These are phyloP conservation scores for Royoungia palumana DNA, from an alignment of 768 basidiomycete genomes.

Conservation along the genomic window DNA sequence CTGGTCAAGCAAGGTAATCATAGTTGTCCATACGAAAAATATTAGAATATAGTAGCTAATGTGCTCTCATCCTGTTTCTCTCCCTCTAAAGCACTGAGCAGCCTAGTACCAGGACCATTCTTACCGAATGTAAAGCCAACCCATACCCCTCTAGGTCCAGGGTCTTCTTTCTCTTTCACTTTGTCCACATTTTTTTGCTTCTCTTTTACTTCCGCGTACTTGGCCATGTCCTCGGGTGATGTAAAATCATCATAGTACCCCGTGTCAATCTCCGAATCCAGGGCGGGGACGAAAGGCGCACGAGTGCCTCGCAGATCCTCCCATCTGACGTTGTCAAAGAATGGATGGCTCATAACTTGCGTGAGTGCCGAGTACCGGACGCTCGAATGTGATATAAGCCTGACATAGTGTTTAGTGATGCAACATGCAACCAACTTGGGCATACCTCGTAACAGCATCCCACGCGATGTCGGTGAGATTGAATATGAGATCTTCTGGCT, in stretches of 20 bases:
- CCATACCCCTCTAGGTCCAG: constrained; percentile 73
- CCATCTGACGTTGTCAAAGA: constrained; percentile 80
- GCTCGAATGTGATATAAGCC: constrained; percentile 85
- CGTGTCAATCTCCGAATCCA: constrained; percentile 93
- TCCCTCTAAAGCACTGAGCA: constrained; percentile 25
- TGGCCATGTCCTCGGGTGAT: constrained; percentile 91
- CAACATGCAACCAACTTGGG: not conserved
- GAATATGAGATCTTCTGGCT: constrained; percentile 94
- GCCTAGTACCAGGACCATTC: constrained; percentile 61
- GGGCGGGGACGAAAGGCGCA: constrained; percentile 91
- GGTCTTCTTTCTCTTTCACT: constrained; percentile 85
- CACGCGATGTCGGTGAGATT: constrained; percentile 91
- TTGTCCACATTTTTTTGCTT: constrained; percentile 93
- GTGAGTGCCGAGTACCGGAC: constrained; percentile 71
- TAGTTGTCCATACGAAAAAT: too few relatives aligned
- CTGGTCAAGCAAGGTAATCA: too few relatives aligned
- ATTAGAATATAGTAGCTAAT: constrained; percentile 58
- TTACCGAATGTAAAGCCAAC: constrained; percentile 91
- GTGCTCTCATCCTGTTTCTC: constrained; percentile 47
- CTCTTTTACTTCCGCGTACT: constrained; percentile 97
- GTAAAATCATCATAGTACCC: constrained; percentile 95
- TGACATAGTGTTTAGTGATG: constrained; percentile 26
- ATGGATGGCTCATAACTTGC: constrained; percentile 74
- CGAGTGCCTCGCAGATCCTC: constrained; percentile 67
- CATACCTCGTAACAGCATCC: constrained; percentile 86